Evolutionary conservation across 768 basidiomycete genomes (phyloP), one percentile per base, ranked within the genome.

Genomic region (Rhodotorula paludigena): DNA sequence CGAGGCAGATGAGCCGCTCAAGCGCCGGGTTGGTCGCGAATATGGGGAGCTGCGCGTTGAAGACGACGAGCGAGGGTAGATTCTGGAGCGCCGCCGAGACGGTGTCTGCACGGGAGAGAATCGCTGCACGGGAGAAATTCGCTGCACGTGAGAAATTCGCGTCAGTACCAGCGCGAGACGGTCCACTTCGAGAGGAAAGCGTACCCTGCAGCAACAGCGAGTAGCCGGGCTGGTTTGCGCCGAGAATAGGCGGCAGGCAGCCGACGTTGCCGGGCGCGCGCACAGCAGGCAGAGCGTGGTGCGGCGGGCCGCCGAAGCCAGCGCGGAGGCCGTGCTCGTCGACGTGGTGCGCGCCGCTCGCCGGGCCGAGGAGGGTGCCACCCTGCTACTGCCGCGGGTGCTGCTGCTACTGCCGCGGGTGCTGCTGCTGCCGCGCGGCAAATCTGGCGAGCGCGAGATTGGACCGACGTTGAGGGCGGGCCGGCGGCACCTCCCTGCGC

Each of bases 1-100:
- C 92, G 75, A 90, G 80, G 74, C 89, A 88, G 18, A 96, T 87
- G 25, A 92, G 89, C 47, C 90, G 86, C 81, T 93, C 93, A 81
- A 97, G 92, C 2, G 83, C 81, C 42, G 86, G 86, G 74, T 92
- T 94, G 39, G 83, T 82, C 74, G 71, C 53, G 75, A 89, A 82
- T 48, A 85, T 89, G 5, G 84, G 83, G 56, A 90, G 84, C 76
- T 88, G 89, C 38, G 86, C 82, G 74, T 82, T 90, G 78, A 99
- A 86, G 57, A 85, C 84, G 51, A 96, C 85, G 74, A 85, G 85
- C 53, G 85, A 84, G 4, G 87, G 83, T 10, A 98, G 80, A 52
- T 84, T 82, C 5, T 82, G 79, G 60, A 94, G 81, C 71, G 93
- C 89, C 23, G 85, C 82, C 10, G 74, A 71, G 67, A 76, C 72